A percentile compares a stretch with the other conserved stretches of the same genome.
Conservation (phyloP, 495 filamentous ascomycete genomes). For the Aspergillus asperescens region DNA sequence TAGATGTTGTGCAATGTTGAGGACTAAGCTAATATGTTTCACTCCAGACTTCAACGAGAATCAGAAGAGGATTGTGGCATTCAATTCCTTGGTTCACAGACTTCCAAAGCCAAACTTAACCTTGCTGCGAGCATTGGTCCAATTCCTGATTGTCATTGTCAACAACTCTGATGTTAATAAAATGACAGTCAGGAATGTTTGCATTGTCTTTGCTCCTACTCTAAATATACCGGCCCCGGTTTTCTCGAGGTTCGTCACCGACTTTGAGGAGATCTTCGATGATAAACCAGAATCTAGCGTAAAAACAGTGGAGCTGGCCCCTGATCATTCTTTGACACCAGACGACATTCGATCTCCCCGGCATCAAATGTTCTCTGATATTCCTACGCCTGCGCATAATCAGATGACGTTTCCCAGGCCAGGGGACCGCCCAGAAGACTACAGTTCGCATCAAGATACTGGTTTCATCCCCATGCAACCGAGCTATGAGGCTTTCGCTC, state of each 20-base stretch:
- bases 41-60: conserved; percentile 58
- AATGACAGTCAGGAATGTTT: conserved; percentile 96
- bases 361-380: conserved; percentile 64
- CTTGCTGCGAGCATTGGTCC: conserved; percentile 74
- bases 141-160: conserved; percentile 83
- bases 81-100: conserved; percentile 76
- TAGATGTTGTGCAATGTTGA: not conserved
- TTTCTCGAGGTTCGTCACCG: conserved; percentile 87
- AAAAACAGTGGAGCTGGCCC: conserved; percentile 37
- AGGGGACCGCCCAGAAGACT: conserved; percentile 21
- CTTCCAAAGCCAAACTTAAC: conserved; percentile 76
- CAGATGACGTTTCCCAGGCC: conserved; percentile 51
- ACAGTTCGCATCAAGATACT: conserved; percentile 41
- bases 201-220: conserved; percentile 98
- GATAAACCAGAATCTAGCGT: conserved; percentile 32
- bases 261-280: conserved; percentile 82
- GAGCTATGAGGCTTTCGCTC: conserved; percentile 45
- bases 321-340: conserved; percentile 43
- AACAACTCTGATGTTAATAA: conserved; percentile 89
- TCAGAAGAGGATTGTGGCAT: conserved; percentile 71
- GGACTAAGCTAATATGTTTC: conserved; percentile 13
- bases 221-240: conserved; percentile 94
- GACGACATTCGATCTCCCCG: conserved; percentile 63
- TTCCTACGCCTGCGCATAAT: conserved; percentile 60
- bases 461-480: conserved; percentile 60